Evolutionary conservation across 139 green algal species (phyloP), one percentile per base, ranked within the genome.

Genomic region (Edaphochlamys debaryana): DNA sequence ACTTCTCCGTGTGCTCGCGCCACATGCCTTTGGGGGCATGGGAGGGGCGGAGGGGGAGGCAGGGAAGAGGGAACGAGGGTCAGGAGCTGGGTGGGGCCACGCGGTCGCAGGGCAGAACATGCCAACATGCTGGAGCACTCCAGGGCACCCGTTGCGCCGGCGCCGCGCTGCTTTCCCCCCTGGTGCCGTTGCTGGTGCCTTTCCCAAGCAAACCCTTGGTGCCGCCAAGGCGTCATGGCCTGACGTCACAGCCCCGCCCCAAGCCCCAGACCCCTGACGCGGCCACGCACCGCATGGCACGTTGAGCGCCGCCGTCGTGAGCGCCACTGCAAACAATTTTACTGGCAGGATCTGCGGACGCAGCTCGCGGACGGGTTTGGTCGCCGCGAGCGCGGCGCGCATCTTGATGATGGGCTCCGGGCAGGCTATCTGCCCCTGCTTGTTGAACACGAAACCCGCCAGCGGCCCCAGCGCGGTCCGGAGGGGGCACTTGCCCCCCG

Each of bases 1-100:
- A 98, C 89, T 98, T 98, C 34, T 90, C 75, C 22, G 79, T 90
- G 88, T 98, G 94, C 86, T 96, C 94, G 1, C 96, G 89, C 92
- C 74, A 89, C 67, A 92, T 88, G 38, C 96, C 73, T 79, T n/a
- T 32, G 25, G 63, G n/a, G n/a, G n/a, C n/a, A n/a, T n/a, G n/a
- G n/a, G n/a, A n/a, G n/a, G n/a, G n/a, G n/a, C n/a, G n/a, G n/a
- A n/a, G n/a, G n/a, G n/a, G n/a, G n/a, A n/a, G n/a, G n/a, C n/a
- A n/a, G n/a, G n/a, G n/a, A n/a, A n/a, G n/a, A n/a, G n/a, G n/a
- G n/a, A n/a, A n/a, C n/a, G n/a, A n/a, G n/a, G n/a, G n/a, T n/a
- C n/a, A n/a, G n/a, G n/a, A n/a, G n/a, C n/a, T n/a, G n/a, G n/a
- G n/a, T n/a, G n/a, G n/a, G n/a, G n/a, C n/a, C n/a, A n/a, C n/a